phyloP scores from a whole-genome alignment of 768 basidiomycete species.

The Boletus huronensis region DNA sequence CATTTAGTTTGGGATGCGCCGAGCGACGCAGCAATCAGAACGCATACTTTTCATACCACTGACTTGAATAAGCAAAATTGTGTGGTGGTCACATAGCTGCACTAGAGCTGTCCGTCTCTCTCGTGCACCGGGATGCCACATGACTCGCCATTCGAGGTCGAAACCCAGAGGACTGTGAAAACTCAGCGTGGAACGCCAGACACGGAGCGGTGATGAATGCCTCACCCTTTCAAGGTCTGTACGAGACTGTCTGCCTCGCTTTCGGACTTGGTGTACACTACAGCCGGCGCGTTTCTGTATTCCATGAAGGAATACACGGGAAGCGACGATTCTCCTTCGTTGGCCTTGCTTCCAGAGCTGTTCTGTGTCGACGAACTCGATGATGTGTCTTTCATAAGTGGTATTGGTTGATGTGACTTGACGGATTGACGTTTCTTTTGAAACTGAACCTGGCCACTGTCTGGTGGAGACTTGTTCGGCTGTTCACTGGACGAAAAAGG shows the following conservation, averaged over 20 bases:
- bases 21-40: background rate
- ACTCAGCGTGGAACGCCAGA: background rate
- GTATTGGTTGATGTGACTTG: background rate
- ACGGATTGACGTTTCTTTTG: background rate
- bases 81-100: slow-evolving; percentile 42
- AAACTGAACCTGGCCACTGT: background rate
- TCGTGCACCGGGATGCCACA: slow-evolving; percentile 28
- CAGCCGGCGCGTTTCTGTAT: slow-evolving; percentile 26
- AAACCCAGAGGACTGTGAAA: slow-evolving; percentile 44
- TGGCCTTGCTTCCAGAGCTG: background rate
- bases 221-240: slow-evolving; percentile 36
- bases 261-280: slow-evolving; percentile 41
- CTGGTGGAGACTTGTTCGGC: background rate
- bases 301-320: slow-evolving; percentile 40
- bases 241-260: slow-evolving; percentile 41
- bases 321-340: slow-evolving; percentile 10
- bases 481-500: slow-evolving; percentile 3
- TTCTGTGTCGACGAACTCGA: slow-evolving; percentile 5
- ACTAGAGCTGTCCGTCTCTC: slow-evolving; percentile 42
- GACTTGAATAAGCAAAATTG: slow-evolving; percentile 47
- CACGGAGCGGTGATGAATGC: background rate
- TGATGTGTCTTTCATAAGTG: background rate
- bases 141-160: slow-evolving; percentile 49
- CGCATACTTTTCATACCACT: slow-evolving; percentile 44
- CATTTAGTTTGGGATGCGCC: background rate